Evolutionary conservation across 352 stramenopile genomes (phyloP).

Genomic region (Plasmopara halstedii): DNA sequence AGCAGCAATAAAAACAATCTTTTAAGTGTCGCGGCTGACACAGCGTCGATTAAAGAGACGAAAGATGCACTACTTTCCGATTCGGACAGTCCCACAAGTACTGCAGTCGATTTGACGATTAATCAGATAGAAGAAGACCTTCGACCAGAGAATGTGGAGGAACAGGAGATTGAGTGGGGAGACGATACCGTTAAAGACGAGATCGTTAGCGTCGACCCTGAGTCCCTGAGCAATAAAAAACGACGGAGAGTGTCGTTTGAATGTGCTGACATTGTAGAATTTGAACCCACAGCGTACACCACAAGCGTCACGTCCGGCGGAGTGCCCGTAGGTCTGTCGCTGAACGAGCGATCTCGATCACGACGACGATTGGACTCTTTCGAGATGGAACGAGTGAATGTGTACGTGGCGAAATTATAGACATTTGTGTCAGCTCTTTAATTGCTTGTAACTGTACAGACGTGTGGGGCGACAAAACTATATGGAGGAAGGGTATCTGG

Average conservation of each 20-base stretch:
- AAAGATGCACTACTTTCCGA: constrained; percentile 7
- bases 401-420: constrained; percentile 30
- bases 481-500: constrained; percentile 82
- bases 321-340: constrained; percentile 66
- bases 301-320: constrained; percentile 73
- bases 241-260: constrained; percentile 66
- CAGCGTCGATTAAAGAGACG: constrained; percentile 8
- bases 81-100: constrained; percentile 20
- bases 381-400: constrained; percentile 57
- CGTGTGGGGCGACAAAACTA: constrained; percentile 74
- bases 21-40: constrained; percentile 13
- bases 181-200: constrained; percentile 9
- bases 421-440: neutral
- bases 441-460: neutral
- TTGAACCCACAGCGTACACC: constrained; percentile 77
- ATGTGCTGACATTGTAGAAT: constrained; percentile 78
- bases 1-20: constrained; percentile 17
- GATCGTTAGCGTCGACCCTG: neutral
- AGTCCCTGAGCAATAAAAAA: constrained; percentile 46
- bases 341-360: constrained; percentile 66
- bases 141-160: constrained; percentile 8
- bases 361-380: constrained; percentile 74
- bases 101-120: constrained; percentile 6
- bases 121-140: constrained; percentile 7
- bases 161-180: constrained; percentile 19